These are phyloP conservation scores for Bocquillonia castaneifolia DNA, from an alignment of 441 rosid species.

Conservation along the genomic window DNA sequence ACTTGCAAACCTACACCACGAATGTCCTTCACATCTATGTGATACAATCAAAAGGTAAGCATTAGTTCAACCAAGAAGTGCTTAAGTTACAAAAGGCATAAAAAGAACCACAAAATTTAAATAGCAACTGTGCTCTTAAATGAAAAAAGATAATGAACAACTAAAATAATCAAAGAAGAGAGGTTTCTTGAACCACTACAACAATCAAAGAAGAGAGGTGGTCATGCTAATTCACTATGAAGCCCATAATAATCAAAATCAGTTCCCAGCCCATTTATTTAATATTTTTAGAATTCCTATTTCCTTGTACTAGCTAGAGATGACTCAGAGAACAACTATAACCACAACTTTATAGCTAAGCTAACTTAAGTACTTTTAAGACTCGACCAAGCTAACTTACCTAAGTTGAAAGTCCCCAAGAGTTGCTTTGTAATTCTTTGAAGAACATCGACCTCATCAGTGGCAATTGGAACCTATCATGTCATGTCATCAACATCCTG, in stretches of 20 bases:
- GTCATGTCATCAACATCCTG: slow-evolving; percentile 19
- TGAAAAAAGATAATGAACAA: background rate
- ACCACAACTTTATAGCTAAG: background rate
- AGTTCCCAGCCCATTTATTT: slow-evolving; percentile 2
- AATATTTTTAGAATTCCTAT: background rate
- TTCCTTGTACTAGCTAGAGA: background rate
- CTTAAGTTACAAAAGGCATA: background rate
- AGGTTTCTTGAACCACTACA: background rate
- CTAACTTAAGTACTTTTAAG: too few species aligned
- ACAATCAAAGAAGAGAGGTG: background rate
- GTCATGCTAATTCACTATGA: background rate
- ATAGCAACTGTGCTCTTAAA: background rate
- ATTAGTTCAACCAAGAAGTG: background rate
- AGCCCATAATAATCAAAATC: background rate
- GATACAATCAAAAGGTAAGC: slow-evolving; percentile 18
- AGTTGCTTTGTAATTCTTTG: slow-evolving; percentile 76
- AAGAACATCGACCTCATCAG: slow-evolving; percentile 72
- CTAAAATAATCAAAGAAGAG: background rate
- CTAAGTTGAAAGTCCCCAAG: slow-evolving; percentile 63
- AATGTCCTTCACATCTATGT: slow-evolving; percentile 68
- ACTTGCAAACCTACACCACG: slow-evolving; percentile 99
- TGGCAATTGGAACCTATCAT: slow-evolving; percentile 69
- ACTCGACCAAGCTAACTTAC: slow-evolving; percentile 31
- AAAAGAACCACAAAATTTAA: background rate
- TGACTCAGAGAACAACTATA: background rate